Conservation (phyloP, 1,139 yeast species). For the Scheffersomyces titani region DNA sequence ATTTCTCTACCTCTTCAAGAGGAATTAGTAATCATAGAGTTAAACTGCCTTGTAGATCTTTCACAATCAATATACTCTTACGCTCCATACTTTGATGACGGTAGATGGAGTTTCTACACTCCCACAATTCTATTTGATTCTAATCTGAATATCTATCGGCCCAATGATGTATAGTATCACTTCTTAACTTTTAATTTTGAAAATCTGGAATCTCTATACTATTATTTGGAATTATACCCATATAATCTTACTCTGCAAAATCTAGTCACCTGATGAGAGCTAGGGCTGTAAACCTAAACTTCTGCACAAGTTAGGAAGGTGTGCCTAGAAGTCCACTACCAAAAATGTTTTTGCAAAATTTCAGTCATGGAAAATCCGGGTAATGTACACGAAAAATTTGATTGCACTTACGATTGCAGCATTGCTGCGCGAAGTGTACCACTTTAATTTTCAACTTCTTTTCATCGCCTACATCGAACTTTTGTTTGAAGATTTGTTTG, state of each 20-base stretch:
- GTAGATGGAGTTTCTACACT: no score
- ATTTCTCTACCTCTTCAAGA: no score
- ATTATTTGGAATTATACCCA: not conserved
- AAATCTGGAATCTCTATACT: not conserved
- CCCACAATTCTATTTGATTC: no score
- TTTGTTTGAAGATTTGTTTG: constrained; percentile 1
- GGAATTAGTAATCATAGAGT: no score
- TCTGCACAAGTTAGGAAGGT: constrained; percentile 11
- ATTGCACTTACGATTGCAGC: not conserved
- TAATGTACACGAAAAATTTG: constrained; percentile 1
- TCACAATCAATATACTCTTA: no score
- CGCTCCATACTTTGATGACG: no score
- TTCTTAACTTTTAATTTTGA: no score
- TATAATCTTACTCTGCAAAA: not conserved
- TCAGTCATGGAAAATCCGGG: constrained; percentile 2
- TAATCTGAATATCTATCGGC: no score
- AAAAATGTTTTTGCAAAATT: not conserved
- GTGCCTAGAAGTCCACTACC: constrained; percentile 12
- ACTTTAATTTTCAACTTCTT: not conserved
- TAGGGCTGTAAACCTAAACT: constrained; percentile 12
- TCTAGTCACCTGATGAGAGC: constrained; percentile 8
- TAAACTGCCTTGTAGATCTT: no score
- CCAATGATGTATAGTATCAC: not conserved
- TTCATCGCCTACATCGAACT: not conserved
- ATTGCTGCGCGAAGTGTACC: not conserved